Evolutionary conservation across 805 yeast genomes (phyloP).

Genomic region (Schizosaccharomyces osmophilus): DNA sequence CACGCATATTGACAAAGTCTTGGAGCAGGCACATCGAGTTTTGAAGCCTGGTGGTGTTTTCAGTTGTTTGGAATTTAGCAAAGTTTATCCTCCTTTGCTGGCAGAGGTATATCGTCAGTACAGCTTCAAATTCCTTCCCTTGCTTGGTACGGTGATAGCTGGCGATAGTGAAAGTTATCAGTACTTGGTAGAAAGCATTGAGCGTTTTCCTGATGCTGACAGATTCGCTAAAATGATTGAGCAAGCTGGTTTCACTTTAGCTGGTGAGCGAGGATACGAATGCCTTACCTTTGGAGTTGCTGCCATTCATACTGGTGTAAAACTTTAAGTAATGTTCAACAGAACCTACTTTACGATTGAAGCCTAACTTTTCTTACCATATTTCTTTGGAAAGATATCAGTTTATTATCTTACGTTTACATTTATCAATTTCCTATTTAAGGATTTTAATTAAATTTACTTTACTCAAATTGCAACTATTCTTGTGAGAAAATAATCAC

Average conservation of each 20-base stretch:
- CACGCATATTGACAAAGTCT: conserved; percentile 80
- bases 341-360: no score
- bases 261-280: conserved; percentile 67
- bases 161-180: conserved; percentile 91
- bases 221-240: conserved; percentile 75
- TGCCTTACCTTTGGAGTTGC: conserved; percentile 86
- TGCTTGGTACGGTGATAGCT: conserved; percentile 88
- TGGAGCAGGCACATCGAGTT: conserved; percentile 85
- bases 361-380: no score
- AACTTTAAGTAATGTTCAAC: conserved; percentile 22
- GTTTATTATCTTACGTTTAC: no score
- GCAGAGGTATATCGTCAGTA: conserved; percentile 66
- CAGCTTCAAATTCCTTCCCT: conserved; percentile 66
- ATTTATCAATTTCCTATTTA: no score
- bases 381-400: no score
- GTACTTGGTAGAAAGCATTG: conserved; percentile 82
- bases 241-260: conserved; percentile 81
- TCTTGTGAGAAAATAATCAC: no score
- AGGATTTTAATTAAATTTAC: no score
- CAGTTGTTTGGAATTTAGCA: conserved; percentile 86
- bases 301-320: conserved; percentile 85
- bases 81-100: conserved; percentile 44
- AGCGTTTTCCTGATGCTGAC: conserved; percentile 78
- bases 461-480: no score
- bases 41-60: conserved; percentile 94